Conservation (phyloP, 2,329 filamentous ascomycete species). For the Boeremia exigua region DNA sequence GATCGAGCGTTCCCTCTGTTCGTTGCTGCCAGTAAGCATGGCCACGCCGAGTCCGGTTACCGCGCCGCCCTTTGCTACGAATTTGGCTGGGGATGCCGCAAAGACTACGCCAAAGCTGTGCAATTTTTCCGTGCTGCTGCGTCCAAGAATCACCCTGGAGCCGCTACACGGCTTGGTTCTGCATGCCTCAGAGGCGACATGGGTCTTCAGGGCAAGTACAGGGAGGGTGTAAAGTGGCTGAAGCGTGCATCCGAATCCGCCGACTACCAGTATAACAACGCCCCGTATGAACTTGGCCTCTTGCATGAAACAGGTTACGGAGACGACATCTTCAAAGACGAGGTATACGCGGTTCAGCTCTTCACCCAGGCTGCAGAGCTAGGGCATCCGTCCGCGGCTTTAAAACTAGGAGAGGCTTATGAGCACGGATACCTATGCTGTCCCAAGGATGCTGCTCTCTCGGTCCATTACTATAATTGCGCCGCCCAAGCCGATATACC, state of each 20-base stretch:
- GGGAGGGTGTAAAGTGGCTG: slow-evolving; percentile 94
- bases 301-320: slow-evolving; percentile 94
- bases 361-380: slow-evolving; percentile 94
- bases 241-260: slow-evolving; percentile 91
- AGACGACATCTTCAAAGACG: slow-evolving; percentile 91
- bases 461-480: slow-evolving; percentile 95
- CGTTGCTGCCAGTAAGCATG: slow-evolving; percentile 91
- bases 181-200: slow-evolving; percentile 90
- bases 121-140: slow-evolving; percentile 91
- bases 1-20: slow-evolving; percentile 93
- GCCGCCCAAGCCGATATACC: slow-evolving; percentile 85
- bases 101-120: slow-evolving; percentile 87
- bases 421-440: slow-evolving; percentile 89
- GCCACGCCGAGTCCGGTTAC: slow-evolving; percentile 94
- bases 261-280: slow-evolving; percentile 88
- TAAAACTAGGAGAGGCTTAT: slow-evolving; percentile 92
- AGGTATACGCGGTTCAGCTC: slow-evolving; percentile 87
- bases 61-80: slow-evolving; percentile 94
- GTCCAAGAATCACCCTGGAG: slow-evolving; percentile 92
- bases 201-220: slow-evolving; percentile 80
- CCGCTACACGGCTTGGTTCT: slow-evolving; percentile 89
- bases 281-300: slow-evolving; percentile 86
- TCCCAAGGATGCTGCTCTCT: slow-evolving; percentile 87
- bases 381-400: slow-evolving; percentile 84
- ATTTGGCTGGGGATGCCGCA: slow-evolving; percentile 94